phyloP scores from a whole-genome alignment of 768 basidiomycete genomes.

The Sporobolomyces pararoseus region DNA sequence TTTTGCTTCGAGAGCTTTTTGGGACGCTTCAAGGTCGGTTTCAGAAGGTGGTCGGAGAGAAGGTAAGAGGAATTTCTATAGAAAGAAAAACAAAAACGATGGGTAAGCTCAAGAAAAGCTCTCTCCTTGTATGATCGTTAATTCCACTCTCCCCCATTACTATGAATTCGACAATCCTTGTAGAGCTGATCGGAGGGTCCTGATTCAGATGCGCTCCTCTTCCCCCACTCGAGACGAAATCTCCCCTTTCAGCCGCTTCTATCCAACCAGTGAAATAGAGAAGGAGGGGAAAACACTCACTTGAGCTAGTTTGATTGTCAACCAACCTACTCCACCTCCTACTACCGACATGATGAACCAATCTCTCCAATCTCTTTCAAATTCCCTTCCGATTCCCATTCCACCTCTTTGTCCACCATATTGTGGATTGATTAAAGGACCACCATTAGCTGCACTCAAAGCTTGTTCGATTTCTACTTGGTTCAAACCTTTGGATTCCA shows the following conservation, averaged over 20 bases:
- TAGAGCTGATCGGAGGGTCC: too few relatives aligned
- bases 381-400: slow-evolving; percentile 43
- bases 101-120: too few relatives aligned
- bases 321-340: slow-evolving; percentile 78
- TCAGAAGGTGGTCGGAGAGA: slow-evolving; percentile 82
- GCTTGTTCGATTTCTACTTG: slow-evolving; percentile 80
- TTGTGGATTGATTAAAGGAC: neutral
- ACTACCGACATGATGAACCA: slow-evolving; percentile 96
- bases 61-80: slow-evolving; percentile 81
- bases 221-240: neutral
- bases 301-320: slow-evolving; percentile 72
- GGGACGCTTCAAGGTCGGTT: slow-evolving; percentile 84
- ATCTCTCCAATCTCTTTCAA: slow-evolving; percentile 78
- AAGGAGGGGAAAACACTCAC: slow-evolving; percentile 52
- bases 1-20: slow-evolving; percentile 75
- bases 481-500: slow-evolving; percentile 89
- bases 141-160: too few relatives aligned
- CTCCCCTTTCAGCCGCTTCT: neutral
- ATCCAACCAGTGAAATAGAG: too few relatives aligned
- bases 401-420: neutral
- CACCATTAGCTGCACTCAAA: slow-evolving; percentile 48
- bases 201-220: neutral
- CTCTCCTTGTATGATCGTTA: too few relatives aligned
- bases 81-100: too few relatives aligned
- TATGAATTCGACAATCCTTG: too few relatives aligned